phyloP scores from a whole-genome alignment of 225 moss, liverwort and hornwort species.

The Antitrichia curtipendula region DNA sequence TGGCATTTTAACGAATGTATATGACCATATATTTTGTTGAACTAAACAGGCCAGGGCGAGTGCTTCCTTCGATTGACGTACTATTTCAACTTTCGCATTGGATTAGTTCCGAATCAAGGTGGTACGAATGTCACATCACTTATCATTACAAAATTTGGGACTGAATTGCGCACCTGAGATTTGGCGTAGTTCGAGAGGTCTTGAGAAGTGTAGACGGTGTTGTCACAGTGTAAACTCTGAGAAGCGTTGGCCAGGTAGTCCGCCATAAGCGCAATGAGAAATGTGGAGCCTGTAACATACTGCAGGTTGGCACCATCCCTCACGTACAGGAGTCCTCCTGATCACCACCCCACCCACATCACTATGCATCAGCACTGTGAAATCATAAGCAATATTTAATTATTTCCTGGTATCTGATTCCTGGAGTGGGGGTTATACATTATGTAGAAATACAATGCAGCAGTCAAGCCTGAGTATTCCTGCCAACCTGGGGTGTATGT shows the following conservation, averaged over 20 bases:
- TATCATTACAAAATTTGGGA: not conserved
- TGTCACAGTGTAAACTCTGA: slow-evolving; percentile 25
- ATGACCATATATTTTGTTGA: not conserved
- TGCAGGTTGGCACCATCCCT: slow-evolving; percentile 78
- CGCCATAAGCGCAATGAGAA: slow-evolving; percentile 36
- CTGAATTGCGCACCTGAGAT: slow-evolving; percentile 34
- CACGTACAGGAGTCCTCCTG: slow-evolving; percentile 70
- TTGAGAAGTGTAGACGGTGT: slow-evolving; percentile 1
- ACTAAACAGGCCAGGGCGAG: no score
- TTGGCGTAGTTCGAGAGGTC: slow-evolving; percentile 33
- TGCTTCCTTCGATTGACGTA: not conserved
- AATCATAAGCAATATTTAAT: not conserved
- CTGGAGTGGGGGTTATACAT: not conserved
- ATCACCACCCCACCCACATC: not conserved
- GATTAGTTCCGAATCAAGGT: not conserved
- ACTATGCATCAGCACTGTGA: not conserved
- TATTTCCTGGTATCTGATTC: not conserved
- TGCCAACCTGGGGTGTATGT: slow-evolving; percentile 53
- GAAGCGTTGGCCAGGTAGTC: slow-evolving; percentile 24
- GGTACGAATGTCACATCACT: not conserved
- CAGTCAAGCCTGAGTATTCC: not conserved
- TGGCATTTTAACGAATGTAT: not conserved
- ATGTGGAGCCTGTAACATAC: slow-evolving; percentile 62
- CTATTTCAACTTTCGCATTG: not conserved
- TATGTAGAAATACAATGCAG: not conserved